Conservation (phyloP, 1,139 yeast genomes). For the Lodderomyces metapsilosis region DNA sequence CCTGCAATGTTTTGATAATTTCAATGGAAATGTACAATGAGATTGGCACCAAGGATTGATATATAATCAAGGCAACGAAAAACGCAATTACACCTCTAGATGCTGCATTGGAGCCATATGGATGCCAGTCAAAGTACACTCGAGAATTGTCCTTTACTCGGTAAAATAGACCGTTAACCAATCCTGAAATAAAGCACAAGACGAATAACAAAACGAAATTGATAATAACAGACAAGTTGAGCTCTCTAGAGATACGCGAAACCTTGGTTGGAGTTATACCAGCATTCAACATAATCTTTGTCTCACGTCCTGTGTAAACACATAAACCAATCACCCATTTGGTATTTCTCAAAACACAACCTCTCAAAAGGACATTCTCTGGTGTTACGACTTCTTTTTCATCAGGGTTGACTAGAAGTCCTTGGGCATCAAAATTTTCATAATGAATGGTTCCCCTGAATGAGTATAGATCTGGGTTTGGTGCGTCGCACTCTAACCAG, state of each 20-base stretch:
- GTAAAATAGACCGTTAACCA: slow-evolving; percentile 79
- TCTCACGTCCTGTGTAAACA: slow-evolving; percentile 83
- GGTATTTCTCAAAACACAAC: slow-evolving; percentile 88
- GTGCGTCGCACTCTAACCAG: slow-evolving; percentile 90
- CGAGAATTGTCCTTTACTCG: slow-evolving; percentile 53
- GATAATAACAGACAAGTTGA: slow-evolving; percentile 76
- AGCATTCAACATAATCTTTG: slow-evolving; percentile 90
- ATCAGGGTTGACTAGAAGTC: slow-evolving; percentile 37
- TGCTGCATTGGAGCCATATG: slow-evolving; percentile 55
- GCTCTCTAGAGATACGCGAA: slow-evolving; percentile 77
- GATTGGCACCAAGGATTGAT: slow-evolving; percentile 91
- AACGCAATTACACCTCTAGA: slow-evolving; percentile 81
- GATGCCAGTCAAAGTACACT: slow-evolving; percentile 60
- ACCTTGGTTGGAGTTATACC: slow-evolving; percentile 91
- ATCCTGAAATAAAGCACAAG: slow-evolving; percentile 78
- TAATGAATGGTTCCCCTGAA: slow-evolving; percentile 84
- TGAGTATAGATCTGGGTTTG: slow-evolving; percentile 78
- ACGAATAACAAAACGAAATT: slow-evolving; percentile 75
- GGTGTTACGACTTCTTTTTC: slow-evolving; percentile 75
- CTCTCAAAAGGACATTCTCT: slow-evolving; percentile 81
- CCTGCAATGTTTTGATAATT: slow-evolving; percentile 91
- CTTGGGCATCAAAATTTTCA: slow-evolving; percentile 42
- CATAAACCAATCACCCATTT: slow-evolving; percentile 92
- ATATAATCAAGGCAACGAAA: slow-evolving; percentile 85
- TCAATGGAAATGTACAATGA: slow-evolving; percentile 93